phyloP scores from a whole-genome alignment of 1,284 basidiomycete genomes.

The Sporisorium reilianum region DNA sequence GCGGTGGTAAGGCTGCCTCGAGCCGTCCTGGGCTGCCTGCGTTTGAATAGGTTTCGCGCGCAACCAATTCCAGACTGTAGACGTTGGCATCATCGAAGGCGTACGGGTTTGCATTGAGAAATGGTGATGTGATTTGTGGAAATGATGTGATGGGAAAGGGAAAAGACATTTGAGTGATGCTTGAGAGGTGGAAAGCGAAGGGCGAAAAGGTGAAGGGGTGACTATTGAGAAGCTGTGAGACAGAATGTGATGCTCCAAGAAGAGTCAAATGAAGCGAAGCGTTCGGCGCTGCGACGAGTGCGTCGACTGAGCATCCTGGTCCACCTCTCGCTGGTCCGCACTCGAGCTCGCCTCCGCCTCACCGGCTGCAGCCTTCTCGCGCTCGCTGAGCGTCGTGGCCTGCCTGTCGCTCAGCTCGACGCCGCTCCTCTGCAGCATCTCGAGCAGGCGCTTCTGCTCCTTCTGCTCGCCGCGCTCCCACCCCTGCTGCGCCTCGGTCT shows the following conservation, averaged over 20 bases:
- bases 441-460: conserved; percentile 21
- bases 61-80: too few species aligned
- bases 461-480: conserved; percentile 33
- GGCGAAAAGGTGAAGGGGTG: neutral
- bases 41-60: conserved; percentile 13
- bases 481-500: conserved; percentile 28
- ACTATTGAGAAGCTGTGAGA: neutral
- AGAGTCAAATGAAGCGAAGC: conserved; percentile 26
- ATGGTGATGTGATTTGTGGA: neutral
- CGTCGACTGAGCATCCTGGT: conserved; percentile 25
- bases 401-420: neutral
- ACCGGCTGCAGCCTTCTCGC: neutral
- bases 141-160: neutral
- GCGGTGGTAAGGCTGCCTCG: neutral
- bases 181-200: neutral
- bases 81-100: too few species aligned
- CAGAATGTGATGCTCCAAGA: neutral
- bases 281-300: conserved; percentile 34
- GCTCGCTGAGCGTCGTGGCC: neutral
- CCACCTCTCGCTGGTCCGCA: neutral
- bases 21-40: conserved; percentile 23
- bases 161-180: neutral
- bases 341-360: neutral
- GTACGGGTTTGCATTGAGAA: too few species aligned
- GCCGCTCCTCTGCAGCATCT: conserved; percentile 25